Base-by-base conservation (phyloP, 176 grass and related monocot genomes). In the Avena atlantica region DNA sequence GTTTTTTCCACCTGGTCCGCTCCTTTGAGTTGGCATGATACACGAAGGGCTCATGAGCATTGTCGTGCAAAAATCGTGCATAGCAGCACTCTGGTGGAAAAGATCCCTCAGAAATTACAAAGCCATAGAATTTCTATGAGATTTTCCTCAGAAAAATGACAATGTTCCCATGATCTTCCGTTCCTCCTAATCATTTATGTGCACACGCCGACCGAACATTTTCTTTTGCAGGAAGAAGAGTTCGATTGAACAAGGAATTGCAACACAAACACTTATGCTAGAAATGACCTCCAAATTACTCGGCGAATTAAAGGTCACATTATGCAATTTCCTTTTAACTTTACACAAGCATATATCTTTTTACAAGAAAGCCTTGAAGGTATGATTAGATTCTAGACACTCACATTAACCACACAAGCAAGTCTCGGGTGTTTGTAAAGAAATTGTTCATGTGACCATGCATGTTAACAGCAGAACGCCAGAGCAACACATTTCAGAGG, bases 321-420 rank as follows among this genome's bases (percentile, higher is more conserved):
- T 49, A 20, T 80, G 36, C 55, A 74, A 15, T 9, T 14, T 60
- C 51, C 62, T 78, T 52, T 72, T 25, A 86, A 31, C 80, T 83
- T 79, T 56, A 87, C 79, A 90, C 79, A 90, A 1, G 40, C 63
- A 65, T 61, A 65, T 73, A 74, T 66, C 17, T 42, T 70, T 61
- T 68, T 49, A 23, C 80, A 66, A 9, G 5, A 15, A 63, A 44
- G 5, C 45, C 47, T 78, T 70, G 15, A 55, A 36, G 1, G 23
- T 29, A 23, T 25, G 29, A 51, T 65, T 36, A 31, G 70, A 83
- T 57, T 65, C 79, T 72, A 37, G 20, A 6, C 79, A 70, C 8
- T 19, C 68, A 84, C 69, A 74, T 6, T 76, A n/a, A 27, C n/a
- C 49, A 57, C 74, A 79, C 48, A 56, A 49, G 70, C 56, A 86